Conservation (phyloP, 2,329 filamentous ascomycete species). For the Stromatinia cepivora region DNA sequence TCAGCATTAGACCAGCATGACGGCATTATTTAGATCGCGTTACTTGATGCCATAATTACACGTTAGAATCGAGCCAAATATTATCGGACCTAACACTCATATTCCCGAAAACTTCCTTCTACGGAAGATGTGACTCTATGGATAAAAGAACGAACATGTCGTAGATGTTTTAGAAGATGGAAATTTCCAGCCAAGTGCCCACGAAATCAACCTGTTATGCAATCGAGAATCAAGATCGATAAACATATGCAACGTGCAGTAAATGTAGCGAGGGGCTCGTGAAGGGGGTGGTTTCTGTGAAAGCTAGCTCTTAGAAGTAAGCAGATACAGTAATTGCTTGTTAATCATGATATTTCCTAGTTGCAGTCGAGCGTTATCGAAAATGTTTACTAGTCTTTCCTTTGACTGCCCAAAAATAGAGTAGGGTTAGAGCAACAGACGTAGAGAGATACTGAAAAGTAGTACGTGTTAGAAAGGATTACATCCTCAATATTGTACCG, state of each 20-base stretch:
- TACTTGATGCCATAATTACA: no score
- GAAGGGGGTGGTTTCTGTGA: not conserved
- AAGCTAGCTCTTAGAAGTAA: not conserved
- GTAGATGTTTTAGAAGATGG: not conserved
- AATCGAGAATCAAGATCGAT: not conserved
- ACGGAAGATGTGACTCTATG: not conserved
- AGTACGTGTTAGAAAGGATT: no score
- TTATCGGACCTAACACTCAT: not conserved
- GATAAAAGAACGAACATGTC: not conserved
- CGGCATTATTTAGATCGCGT: not conserved
- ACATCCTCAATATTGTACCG: not conserved
- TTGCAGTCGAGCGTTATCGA: not conserved
- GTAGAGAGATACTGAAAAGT: not conserved
- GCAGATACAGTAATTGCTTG: not conserved
- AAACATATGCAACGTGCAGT: not conserved
- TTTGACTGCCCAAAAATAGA: not conserved
- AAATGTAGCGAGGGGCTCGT: not conserved
- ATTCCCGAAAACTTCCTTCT: not conserved
- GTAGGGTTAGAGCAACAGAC: not conserved
- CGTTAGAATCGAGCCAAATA: not conserved
- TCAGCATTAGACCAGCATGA: not conserved
- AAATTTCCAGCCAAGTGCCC: not conserved
- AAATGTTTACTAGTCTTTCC: no score
- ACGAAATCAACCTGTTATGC: not conserved
- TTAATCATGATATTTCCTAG: not conserved